phyloP scores from a whole-genome alignment of 2,329 filamentous ascomycete species.

The Aulographum hederae region DNA sequence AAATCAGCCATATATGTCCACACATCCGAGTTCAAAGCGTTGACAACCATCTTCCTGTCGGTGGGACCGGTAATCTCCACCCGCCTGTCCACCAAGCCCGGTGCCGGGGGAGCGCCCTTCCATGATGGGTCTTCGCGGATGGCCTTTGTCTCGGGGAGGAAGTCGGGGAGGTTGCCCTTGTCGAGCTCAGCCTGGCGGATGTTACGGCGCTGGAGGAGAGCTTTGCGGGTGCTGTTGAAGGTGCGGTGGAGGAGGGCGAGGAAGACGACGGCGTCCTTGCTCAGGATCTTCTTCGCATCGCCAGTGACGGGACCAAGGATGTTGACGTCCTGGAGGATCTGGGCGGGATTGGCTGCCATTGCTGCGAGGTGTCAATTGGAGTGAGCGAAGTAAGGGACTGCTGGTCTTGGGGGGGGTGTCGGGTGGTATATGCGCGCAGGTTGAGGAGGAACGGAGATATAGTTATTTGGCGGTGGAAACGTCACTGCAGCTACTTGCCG shows the following conservation, averaged over 20 bases:
- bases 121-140: slow-evolving; percentile 88
- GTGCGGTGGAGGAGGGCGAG: slow-evolving; percentile 86
- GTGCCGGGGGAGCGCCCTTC: slow-evolving; percentile 81
- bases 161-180: slow-evolving; percentile 74
- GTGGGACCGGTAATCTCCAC: slow-evolving; percentile 96
- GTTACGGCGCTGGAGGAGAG: slow-evolving; percentile 69
- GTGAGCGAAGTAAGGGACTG: too few species aligned
- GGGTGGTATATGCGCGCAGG: too few species aligned
- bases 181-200: slow-evolving; percentile 85
- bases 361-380: too few species aligned
- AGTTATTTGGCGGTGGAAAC: too few species aligned
- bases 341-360: slow-evolving; percentile 50
- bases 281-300: slow-evolving; percentile 76
- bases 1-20: slow-evolving; percentile 99
- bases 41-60: slow-evolving; percentile 97
- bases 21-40: slow-evolving; percentile 86
- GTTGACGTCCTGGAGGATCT: slow-evolving; percentile 72
- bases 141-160: slow-evolving; percentile 87
- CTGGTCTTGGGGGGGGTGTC: too few species aligned
- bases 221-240: slow-evolving; percentile 80
- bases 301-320: slow-evolving; percentile 66
- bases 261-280: slow-evolving; percentile 77
- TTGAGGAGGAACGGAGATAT: too few species aligned
- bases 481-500: too few species aligned
- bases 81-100: slow-evolving; percentile 79